Percentiles rank a stretch among this genome's conserved stretches.
Conservation (phyloP, 1,284 basidiomycete species). For the Austroboletus novae-zelandiae region DNA sequence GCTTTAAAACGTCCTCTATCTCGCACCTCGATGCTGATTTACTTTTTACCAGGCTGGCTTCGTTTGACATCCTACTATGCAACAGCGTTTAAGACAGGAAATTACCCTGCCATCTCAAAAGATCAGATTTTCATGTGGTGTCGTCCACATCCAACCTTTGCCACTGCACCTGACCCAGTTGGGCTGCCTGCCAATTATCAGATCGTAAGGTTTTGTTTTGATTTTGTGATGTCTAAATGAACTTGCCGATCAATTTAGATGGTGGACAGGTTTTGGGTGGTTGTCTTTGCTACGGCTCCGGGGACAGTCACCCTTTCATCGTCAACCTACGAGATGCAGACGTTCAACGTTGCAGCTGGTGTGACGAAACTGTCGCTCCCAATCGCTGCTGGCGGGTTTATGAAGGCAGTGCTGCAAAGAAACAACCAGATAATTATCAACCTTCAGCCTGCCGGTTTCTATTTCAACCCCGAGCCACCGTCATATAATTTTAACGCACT, state of each 20-base stretch:
- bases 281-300: constrained; percentile 61
- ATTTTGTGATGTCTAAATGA: background rate
- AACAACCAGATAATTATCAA: constrained; percentile 52
- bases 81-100: constrained; percentile 73
- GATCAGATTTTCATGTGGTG: constrained; percentile 75
- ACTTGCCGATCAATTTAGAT: constrained; percentile 31
- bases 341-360: constrained; percentile 55
- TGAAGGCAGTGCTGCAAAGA: constrained; percentile 59
- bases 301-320: constrained; percentile 52
- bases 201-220: constrained; percentile 35
- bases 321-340: constrained; percentile 42
- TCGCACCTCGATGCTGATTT: background rate
- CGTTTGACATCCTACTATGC: constrained; percentile 69
- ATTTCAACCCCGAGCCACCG: constrained; percentile 50
- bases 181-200: constrained; percentile 56
- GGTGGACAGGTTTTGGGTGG: constrained; percentile 60
- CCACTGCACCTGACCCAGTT: constrained; percentile 51
- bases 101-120: constrained; percentile 58
- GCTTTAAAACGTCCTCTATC: constrained; percentile 5
- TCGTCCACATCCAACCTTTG: constrained; percentile 64
- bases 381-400: constrained; percentile 55
- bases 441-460: constrained; percentile 47
- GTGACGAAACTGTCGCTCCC: constrained; percentile 64
- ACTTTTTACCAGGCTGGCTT: constrained; percentile 50
- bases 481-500: constrained; percentile 68